Evolutionary conservation across 2,329 filamentous ascomycete genomes (phyloP).

Genomic region (Alternaria alternata): DNA sequence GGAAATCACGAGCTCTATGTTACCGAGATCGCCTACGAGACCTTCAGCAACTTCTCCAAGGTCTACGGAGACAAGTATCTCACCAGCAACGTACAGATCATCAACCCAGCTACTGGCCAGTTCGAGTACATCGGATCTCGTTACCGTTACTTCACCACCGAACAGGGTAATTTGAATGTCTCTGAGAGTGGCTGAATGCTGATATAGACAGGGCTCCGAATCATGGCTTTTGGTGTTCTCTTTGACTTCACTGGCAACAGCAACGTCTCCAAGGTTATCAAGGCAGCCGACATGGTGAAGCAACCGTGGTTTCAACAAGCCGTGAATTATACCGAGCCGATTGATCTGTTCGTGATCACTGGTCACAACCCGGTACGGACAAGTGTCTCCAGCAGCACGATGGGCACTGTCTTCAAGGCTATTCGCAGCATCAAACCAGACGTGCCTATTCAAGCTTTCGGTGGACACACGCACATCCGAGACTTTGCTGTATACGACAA

Average conservation of each 20-base stretch:
- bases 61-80: constrained; percentile 64
- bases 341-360: constrained; percentile 70
- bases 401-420: constrained; percentile 62
- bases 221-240: constrained; percentile 63
- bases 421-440: constrained; percentile 66
- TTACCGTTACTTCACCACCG: constrained; percentile 61
- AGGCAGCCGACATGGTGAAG: constrained; percentile 60
- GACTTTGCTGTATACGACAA: constrained; percentile 72
- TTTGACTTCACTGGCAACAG: constrained; percentile 65
- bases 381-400: constrained; percentile 55
- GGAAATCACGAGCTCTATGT: constrained; percentile 74
- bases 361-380: constrained; percentile 69
- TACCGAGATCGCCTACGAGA: constrained; percentile 68
- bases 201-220: constrained; percentile 50
- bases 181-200: not conserved
- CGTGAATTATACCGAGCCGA: constrained; percentile 61
- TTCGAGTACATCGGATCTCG: constrained; percentile 58
- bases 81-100: constrained; percentile 62
- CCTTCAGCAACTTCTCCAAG: constrained; percentile 66
- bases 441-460: constrained; percentile 71
- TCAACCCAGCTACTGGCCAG: constrained; percentile 53
- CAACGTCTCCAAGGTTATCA: constrained; percentile 68
- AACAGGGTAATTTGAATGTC: constrained; percentile 44
- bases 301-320: constrained; percentile 69
- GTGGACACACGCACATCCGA: constrained; percentile 70